Conservation (phyloP, 257 asterid species). For the Przewalskia tangutica region DNA sequence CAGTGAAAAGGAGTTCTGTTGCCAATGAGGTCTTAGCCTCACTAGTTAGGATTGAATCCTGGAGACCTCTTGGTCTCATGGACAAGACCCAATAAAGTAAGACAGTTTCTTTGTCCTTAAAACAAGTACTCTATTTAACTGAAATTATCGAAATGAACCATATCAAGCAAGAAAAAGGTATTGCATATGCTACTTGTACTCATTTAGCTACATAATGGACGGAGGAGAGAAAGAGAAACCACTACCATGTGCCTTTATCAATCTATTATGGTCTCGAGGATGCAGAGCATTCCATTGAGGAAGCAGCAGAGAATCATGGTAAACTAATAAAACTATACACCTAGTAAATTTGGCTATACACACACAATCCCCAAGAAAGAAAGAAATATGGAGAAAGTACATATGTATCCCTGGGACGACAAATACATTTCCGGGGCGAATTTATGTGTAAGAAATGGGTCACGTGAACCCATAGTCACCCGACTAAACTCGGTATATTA, state of each 20-base stretch:
- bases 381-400: neutral
- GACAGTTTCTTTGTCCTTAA: neutral
- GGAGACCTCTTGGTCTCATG: neutral
- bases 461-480: too few species aligned
- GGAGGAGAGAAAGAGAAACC: slow-evolving; percentile 3
- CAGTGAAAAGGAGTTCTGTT: neutral
- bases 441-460: too few species aligned
- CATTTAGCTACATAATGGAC: neutral
- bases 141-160: neutral
- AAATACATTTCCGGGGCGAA: neutral
- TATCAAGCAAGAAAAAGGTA: neutral
- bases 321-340: neutral
- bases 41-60: neutral
- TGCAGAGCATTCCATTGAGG: neutral
- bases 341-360: neutral
- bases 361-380: neutral
- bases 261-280: neutral
- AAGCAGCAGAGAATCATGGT: neutral
- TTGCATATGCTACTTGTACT: neutral
- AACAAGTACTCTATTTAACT: neutral
- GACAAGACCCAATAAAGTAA: neutral
- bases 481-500: too few species aligned
- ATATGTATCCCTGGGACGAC: neutral
- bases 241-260: neutral
- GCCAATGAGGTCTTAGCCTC: neutral